phyloP scores from a whole-genome alignment of 78 protist species.

The Speleostelium caveatum region DNA sequence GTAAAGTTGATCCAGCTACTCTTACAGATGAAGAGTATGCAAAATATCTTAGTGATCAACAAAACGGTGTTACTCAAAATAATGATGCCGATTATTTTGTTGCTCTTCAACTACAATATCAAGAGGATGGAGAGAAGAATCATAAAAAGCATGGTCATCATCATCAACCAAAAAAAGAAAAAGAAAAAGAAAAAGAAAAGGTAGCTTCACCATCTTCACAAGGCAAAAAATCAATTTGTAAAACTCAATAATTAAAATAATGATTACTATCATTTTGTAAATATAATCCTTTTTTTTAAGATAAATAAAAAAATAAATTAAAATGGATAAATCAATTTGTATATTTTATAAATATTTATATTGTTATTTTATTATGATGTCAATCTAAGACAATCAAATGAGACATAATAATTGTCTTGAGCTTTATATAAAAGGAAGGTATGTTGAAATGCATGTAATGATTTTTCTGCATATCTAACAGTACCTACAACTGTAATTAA shows the following conservation, averaged over 20 bases:
- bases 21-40: constrained; percentile 72
- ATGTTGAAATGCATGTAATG: constrained; percentile 41
- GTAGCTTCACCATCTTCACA: neutral
- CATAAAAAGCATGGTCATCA: neutral
- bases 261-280: neutral
- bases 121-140: neutral
- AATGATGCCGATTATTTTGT: constrained; percentile 35
- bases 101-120: constrained; percentile 48
- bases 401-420: constrained; percentile 18
- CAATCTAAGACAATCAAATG: constrained; percentile 56
- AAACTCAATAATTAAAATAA: constrained; percentile 12
- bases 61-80: neutral
- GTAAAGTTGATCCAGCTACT: neutral
- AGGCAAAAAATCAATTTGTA: constrained; percentile 17
- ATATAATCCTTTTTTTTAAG: neutral
- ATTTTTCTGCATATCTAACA: neutral
- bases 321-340: neutral
- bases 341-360: neutral
- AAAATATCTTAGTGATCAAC: constrained; percentile 18
- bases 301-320: neutral
- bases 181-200: constrained; percentile 13
- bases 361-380: constrained; percentile 9
- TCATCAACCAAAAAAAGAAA: neutral
- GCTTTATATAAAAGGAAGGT: constrained; percentile 54
- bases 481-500: constrained; percentile 43